Evolutionary conservation across 23 red algal genomes (phyloP).

Genomic region (Gracilaria gracilis): DNA sequence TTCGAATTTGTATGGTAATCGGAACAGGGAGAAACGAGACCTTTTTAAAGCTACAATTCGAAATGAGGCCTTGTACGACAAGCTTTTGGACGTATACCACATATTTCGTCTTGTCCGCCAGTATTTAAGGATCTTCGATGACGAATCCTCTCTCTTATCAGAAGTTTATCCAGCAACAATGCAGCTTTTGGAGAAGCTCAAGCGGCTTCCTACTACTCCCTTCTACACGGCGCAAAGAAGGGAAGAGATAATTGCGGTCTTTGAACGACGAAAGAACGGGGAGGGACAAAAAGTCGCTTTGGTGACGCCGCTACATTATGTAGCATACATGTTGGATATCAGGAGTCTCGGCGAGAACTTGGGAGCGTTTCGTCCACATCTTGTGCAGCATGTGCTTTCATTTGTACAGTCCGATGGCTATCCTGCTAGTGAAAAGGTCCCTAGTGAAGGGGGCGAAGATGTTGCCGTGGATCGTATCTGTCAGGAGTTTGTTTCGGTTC

Average conservation of each 20-base stretch:
- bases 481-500: background rate
- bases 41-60: too few relatives aligned
- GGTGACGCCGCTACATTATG: slow-evolving; percentile 5
- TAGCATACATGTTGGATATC: background rate
- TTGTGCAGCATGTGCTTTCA: background rate
- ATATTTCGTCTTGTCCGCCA: background rate
- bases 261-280: background rate
- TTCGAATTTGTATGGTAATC: too few relatives aligned
- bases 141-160: background rate
- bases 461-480: background rate
- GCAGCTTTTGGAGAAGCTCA: background rate
- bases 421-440: background rate
- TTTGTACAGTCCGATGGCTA: background rate
- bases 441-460: background rate
- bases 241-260: background rate
- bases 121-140: slow-evolving; percentile 11
- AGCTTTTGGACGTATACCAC: too few relatives aligned
- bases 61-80: too few relatives aligned
- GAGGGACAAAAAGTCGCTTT: background rate
- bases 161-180: slow-evolving; percentile 10
- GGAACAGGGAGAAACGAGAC: too few relatives aligned
- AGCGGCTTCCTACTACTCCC: background rate
- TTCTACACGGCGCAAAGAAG: background rate
- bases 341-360: background rate
- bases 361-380: background rate